A percentile compares a stretch with the other conserved stretches of the same genome.
These are phyloP conservation scores for Schizochytrium sp. DNA, from an alignment of 108 stramenopile species.

Conservation along the genomic window DNA sequence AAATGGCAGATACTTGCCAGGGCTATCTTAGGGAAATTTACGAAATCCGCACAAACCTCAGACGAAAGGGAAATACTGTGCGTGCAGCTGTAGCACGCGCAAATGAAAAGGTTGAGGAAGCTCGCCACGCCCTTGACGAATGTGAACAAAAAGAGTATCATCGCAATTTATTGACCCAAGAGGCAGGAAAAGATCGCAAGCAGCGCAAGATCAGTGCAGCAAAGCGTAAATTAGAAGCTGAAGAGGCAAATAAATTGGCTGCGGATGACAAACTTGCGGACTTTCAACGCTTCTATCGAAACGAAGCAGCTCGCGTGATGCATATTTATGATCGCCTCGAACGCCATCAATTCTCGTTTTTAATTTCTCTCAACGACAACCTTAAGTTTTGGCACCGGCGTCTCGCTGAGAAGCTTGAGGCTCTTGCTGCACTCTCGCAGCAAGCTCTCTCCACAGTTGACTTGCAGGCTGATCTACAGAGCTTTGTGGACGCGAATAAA, in stretches of 20 bases:
- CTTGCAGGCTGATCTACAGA: conserved; percentile 40
- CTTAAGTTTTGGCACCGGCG: conserved; percentile 55
- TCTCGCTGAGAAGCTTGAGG: not conserved
- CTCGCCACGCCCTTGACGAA: not conserved
- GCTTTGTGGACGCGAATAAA: not conserved
- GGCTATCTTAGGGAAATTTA: conserved; percentile 7
- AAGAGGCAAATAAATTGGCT: not conserved
- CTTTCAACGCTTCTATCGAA: conserved; percentile 30
- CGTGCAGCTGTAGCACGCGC: not conserved
- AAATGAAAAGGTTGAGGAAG: conserved; percentile 39
- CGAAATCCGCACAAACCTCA: not conserved
- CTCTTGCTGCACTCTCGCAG: not conserved
- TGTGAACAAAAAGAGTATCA: conserved; percentile 45
- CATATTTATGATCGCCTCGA: conserved; percentile 29
- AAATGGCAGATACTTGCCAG: conserved; percentile 36
- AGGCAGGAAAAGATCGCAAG: not conserved
- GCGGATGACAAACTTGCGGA: not conserved
- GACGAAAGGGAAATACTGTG: not conserved
- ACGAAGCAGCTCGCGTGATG: conserved; percentile 53
- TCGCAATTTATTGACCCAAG: not conserved
- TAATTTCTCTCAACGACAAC: conserved; percentile 5
- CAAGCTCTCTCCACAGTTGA: not conserved
- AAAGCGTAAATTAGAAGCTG: not conserved
- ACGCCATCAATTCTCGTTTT: conserved; percentile 48
- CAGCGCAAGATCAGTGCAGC: conserved; percentile 32